Evolutionary conservation across 2,329 filamentous ascomycete species (phyloP), one percentile per base, ranked within the genome.

Genomic region (Aspergillus unguis): DNA sequence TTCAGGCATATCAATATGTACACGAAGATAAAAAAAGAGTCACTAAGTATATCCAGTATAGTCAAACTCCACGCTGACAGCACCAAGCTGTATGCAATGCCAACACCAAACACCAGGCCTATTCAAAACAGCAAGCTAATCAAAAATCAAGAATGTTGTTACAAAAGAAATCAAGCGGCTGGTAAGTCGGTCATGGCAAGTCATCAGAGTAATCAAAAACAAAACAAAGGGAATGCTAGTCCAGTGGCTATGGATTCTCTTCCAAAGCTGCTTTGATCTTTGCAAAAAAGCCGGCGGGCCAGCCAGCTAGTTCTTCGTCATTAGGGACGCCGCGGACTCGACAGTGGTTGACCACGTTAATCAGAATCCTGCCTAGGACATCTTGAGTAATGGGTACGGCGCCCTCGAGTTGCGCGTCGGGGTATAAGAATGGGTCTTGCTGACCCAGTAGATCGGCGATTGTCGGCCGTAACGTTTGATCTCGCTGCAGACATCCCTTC

Each of bases 331-430:
- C 77, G 54, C 78, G 79, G 26, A 80, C 79, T 29, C 77, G 71
- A 62, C 83, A 85, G 57, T 84, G 78, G 54, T 83, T 78, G 3
- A 83, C 78, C 11, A 86, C 81, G 44, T 81, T 80, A 47, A 76
- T 74, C 57, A 86, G 76, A 31, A 86, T 82, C 57, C 82, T 77
- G 2, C 75, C 78, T 4, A 86, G 71, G 63, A 85, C 72, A n/a
- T 84, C 81, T 63, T 84, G 77, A 9, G 69, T 81, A 57, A 79
- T 80, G 53, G 67, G 76, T 47, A 77, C 79, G 52, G 67, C 72
- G 35, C 75, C 75, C 26, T 73, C 68, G 8, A 72, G 65, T 41
- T 71, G 69, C 4, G 70, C 67, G 46, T 85, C 82, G 0, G 84
- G 83, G 57, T 83, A 79, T 50, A 85, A 63, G 59, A 82, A 86